Evolutionary conservation across 164 flowering plant genomes (phyloP), one percentile per base, ranked within the genome.

Genomic region (Euptelea pleiosperma): DNA sequence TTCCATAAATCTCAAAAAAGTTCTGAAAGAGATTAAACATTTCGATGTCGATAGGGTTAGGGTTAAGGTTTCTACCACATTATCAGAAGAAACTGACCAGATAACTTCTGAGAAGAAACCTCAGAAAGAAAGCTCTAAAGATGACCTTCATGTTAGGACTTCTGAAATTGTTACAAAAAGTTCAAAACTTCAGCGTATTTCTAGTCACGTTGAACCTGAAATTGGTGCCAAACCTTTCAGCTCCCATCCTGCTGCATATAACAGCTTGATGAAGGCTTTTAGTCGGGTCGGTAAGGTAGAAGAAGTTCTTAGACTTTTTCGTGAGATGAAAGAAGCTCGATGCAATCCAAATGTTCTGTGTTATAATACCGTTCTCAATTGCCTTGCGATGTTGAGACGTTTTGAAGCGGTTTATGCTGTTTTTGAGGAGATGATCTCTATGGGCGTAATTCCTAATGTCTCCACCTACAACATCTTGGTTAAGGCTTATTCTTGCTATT

Each of bases 381-480:
- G 47, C 34, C 35, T 56, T 8, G 48, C 29, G 14, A 40, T 8
- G 5, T 33, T 35, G 6, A 41, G 29, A 10, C 48, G 36, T 28
- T 42, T 42, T 30, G 9, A 57, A 1, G 26, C 11, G 11, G 33
- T 41, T 14, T 2, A 11, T 29, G 26, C 9, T 16, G 50, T 57
- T 10, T 19, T 28, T 19, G 26, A 7, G 16, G 60, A 57, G 37
- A 42, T 57, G 60, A 2, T 42, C 16, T 18, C 29, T 45, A 33
- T 16, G 6, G 26, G 28, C 1, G 25, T 58, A 12, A 8, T 22
- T 33, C 52, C 52, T 6, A 58, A 33, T 31, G 30, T 58, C n/a
- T 58, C 61, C 1, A 45, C 52, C 1, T 45, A 18, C 30, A 58
- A 58, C 52, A 58, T 57, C 18, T 43, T 57, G 41, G 52, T 57